Evolutionary conservation across 495 filamentous ascomycete species (phyloP).

Genomic region (Echria macrotheca): DNA sequence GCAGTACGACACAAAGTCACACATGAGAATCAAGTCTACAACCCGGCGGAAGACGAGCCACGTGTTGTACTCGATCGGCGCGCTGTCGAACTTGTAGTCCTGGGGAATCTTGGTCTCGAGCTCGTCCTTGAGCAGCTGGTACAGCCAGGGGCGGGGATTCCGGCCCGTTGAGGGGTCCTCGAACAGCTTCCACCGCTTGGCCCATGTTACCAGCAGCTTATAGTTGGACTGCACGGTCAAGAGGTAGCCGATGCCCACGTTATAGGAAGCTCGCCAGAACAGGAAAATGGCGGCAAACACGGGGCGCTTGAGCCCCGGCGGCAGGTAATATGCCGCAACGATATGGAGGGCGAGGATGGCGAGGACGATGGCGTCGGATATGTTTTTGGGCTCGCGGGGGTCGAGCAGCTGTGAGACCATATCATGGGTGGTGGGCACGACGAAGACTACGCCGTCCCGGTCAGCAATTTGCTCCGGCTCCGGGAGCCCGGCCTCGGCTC

Average conservation of each 20-base stretch:
- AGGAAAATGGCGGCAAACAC: conserved; percentile 76
- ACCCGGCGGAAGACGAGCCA: conserved; percentile 95
- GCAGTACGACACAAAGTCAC: conserved; percentile 94
- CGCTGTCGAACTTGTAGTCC: conserved; percentile 89
- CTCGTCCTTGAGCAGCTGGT: conserved; percentile 76
- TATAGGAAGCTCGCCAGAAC: conserved; percentile 91
- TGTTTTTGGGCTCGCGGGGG: conserved; percentile 90
- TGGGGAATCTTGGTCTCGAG: conserved; percentile 89
- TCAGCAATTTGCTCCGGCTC: no score
- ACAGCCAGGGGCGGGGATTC: conserved; percentile 75
- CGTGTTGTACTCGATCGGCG: conserved; percentile 96
- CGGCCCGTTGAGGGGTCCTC: conserved; percentile 73
- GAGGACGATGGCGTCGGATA: conserved; percentile 79
- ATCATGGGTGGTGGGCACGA: conserved; percentile 93
- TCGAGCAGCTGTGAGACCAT: conserved; percentile 98
- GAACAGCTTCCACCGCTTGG: conserved; percentile 77
- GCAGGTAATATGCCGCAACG: conserved; percentile 64
- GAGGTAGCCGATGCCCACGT: conserved; percentile 87
- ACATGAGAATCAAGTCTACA: conserved; percentile 95
- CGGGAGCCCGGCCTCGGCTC: no score
- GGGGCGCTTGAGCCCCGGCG: conserved; percentile 58
- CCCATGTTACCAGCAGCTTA: conserved; percentile 80
- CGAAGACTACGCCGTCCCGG: conserved; percentile 62
- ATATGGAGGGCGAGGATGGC: conserved; percentile 72
- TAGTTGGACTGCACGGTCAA: conserved; percentile 86